These are phyloP conservation scores for Clitoria ternatea DNA, from an alignment of 306 rosid species.

Conservation along the genomic window DNA sequence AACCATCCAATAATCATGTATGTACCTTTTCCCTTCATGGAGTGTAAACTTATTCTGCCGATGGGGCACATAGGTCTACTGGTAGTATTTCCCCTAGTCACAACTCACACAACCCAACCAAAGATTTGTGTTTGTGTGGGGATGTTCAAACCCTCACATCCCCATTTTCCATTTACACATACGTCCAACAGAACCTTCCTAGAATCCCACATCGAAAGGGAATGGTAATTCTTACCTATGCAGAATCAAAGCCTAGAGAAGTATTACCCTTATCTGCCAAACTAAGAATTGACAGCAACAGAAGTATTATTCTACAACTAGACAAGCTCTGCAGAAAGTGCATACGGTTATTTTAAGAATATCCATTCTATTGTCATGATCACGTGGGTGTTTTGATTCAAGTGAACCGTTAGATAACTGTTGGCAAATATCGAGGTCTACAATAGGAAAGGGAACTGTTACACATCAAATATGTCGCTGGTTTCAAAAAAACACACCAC, in stretches of 20 bases:
- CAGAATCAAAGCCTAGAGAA: neutral
- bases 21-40: neutral
- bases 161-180: neutral
- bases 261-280: neutral
- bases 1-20: slow-evolving; percentile 5
- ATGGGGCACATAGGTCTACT: no score
- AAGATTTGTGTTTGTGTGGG: neutral
- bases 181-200: neutral
- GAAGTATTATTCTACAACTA: neutral
- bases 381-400: neutral
- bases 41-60: no score
- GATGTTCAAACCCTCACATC: neutral
- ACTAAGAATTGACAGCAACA: neutral
- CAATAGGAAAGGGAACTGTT: neutral
- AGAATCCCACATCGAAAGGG: neutral
- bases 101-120: no score
- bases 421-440: neutral
- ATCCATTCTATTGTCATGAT: neutral
- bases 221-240: neutral
- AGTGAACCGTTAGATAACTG: neutral
- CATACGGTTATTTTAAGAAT: neutral
- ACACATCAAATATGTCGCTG: neutral
- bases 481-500: neutral
- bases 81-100: no score
- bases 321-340: neutral